These are phyloP conservation scores for Chalara sp. DNA, from an alignment of 2,329 filamentous ascomycete species.

Conservation along the genomic window DNA sequence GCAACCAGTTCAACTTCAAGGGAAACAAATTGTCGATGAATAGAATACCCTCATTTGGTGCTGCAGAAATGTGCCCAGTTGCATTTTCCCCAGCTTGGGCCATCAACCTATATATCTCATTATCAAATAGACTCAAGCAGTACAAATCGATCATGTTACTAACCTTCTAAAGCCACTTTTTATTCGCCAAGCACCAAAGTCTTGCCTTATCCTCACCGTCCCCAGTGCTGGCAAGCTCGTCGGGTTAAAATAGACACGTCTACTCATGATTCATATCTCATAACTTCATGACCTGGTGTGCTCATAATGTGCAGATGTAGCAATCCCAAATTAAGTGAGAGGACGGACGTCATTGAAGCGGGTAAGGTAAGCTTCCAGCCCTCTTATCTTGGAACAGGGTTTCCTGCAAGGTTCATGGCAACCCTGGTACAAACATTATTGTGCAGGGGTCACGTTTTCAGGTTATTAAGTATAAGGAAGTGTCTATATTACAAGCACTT, in stretches of 20 bases:
- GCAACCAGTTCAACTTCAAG: conserved; percentile 60
- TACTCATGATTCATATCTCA: conserved; percentile 1
- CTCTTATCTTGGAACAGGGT: no score
- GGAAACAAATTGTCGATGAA: conserved; percentile 93
- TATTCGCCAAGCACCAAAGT: conserved; percentile 12
- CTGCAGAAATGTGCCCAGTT: conserved; percentile 74
- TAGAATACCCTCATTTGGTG: conserved; percentile 71
- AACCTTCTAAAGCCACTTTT: conserved; percentile 10
- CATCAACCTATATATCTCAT: conserved; percentile 32
- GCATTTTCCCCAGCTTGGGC: conserved; percentile 52
- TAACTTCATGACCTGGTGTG: no score
- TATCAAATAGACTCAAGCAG: not conserved
- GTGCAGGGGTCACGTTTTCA: no score
- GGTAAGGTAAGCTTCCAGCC: no score
- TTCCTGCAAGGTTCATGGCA: no score
- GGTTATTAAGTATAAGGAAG: no score
- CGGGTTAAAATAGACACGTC: conserved; percentile 27
- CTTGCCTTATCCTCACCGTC: conserved; percentile 14
- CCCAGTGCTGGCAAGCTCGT: conserved; percentile 28
- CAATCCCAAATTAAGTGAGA: no score
- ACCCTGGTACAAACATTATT: no score
- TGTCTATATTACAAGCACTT: no score
- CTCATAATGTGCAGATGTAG: no score
- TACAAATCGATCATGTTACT: not conserved
- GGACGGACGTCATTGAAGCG: no score